phyloP scores from a whole-genome alignment of 495 filamentous ascomycete species.

The Cenococcum geophilum region DNA sequence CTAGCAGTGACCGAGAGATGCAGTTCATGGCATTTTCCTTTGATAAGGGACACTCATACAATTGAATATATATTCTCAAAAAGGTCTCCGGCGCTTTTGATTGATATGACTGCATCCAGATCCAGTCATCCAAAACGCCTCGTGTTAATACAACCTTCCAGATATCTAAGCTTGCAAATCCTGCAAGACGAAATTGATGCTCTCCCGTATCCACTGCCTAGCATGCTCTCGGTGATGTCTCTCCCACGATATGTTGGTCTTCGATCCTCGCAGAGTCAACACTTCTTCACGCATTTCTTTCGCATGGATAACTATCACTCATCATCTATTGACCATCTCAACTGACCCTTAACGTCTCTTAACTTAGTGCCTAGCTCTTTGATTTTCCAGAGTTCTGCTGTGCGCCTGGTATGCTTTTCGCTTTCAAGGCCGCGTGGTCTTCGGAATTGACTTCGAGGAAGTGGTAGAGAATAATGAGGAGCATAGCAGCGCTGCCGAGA shows the following conservation, averaged over 20 bases:
- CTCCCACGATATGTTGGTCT: too few relatives aligned
- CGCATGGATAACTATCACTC: too few relatives aligned
- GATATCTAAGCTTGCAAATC: background rate
- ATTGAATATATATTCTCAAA: background rate
- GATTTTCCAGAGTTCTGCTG: conserved; percentile 27
- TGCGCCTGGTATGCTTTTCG: conserved; percentile 30
- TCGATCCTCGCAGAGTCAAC: too few relatives aligned
- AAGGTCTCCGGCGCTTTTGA: background rate
- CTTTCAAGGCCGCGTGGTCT: conserved; percentile 43
- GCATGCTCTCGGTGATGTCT: too few relatives aligned
- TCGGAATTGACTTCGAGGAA: conserved; percentile 92
- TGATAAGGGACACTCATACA: background rate
- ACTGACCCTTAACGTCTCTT: background rate
- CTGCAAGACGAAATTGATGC: background rate
- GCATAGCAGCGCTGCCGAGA: conserved; percentile 85
- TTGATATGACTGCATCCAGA: background rate
- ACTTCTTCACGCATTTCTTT: too few relatives aligned
- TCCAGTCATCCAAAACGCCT: background rate
- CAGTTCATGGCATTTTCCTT: too few relatives aligned
- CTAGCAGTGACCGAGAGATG: too few relatives aligned
- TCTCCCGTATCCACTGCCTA: too few relatives aligned
- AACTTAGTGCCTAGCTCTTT: conserved; percentile 17
- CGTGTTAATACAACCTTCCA: background rate
- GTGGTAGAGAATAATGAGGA: conserved; percentile 91
- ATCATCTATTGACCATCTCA: background rate